Percentiles rank a stretch among this genome's conserved stretches.
Conservation (phyloP, 495 filamentous ascomycete species). For the Xylaria curta region DNA sequence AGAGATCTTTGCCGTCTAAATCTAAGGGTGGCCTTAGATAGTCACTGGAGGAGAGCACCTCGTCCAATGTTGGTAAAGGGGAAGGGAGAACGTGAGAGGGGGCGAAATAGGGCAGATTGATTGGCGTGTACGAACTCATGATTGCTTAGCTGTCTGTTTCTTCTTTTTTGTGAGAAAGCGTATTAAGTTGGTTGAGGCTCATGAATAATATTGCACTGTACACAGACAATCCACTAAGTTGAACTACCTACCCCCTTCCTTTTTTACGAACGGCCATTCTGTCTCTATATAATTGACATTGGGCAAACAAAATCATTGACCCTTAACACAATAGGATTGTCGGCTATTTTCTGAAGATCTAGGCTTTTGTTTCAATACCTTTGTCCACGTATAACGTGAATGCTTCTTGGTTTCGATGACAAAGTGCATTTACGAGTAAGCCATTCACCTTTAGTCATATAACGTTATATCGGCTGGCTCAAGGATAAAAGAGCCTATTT, state of each 20-base stretch:
- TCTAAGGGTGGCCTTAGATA: neutral
- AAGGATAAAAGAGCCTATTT: neutral
- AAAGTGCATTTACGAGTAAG: neutral
- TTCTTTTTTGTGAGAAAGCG: too few relatives aligned
- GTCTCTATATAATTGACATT: neutral
- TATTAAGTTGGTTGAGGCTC: neutral
- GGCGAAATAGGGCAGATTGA: slow-evolving; percentile 22
- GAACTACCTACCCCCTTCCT: neutral
- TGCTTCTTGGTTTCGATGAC: neutral
- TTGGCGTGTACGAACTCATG: slow-evolving; percentile 6
- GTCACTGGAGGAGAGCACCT: slow-evolving; percentile 33
- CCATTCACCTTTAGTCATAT: neutral
- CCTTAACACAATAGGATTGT: neutral
- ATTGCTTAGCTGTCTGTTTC: neutral
- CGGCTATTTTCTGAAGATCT: neutral
- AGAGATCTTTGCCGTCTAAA: slow-evolving; percentile 29
- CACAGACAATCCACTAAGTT: neutral
- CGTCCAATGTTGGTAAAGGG: slow-evolving; percentile 33
- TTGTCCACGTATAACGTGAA: neutral
- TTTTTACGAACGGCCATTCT: neutral
- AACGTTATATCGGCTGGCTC: neutral
- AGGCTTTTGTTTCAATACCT: neutral
- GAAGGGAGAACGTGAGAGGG: slow-evolving; percentile 30
- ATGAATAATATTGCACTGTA: neutral
- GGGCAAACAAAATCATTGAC: neutral